Evolutionary conservation across 495 filamentous ascomycete genomes (phyloP).

Genomic region (Penicillium mononematosum): DNA sequence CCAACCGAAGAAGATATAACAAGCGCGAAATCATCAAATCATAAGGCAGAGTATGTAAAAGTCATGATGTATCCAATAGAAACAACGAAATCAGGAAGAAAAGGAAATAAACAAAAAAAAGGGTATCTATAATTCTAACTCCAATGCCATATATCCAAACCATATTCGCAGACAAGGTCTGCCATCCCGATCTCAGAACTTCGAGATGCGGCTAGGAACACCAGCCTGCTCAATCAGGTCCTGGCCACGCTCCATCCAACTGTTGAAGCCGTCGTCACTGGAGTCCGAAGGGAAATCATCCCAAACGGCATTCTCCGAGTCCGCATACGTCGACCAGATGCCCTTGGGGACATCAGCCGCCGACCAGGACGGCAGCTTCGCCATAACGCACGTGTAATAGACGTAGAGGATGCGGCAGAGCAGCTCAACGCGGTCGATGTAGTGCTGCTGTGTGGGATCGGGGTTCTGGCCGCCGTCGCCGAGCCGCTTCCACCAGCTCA

Average conservation of each 20-base stretch:
- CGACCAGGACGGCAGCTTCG: slow-evolving; percentile 49
- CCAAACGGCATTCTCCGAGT: slow-evolving; percentile 44
- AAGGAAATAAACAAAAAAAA: slow-evolving; percentile 23
- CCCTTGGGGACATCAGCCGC: slow-evolving; percentile 42
- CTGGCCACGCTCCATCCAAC: slow-evolving; percentile 42
- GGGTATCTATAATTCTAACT: slow-evolving; percentile 43
- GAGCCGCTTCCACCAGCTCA: slow-evolving; percentile 51
- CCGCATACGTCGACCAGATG: slow-evolving; percentile 46
- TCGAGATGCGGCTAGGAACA: slow-evolving; percentile 37
- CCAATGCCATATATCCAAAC: slow-evolving; percentile 25
- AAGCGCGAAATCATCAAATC: slow-evolving; percentile 24
- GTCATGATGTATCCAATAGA: slow-evolving; percentile 21
- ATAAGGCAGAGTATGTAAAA: slow-evolving; percentile 18
- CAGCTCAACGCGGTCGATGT: slow-evolving; percentile 47
- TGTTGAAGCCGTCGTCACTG: slow-evolving; percentile 42
- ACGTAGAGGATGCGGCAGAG: slow-evolving; percentile 52
- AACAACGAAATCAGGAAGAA: slow-evolving; percentile 8
- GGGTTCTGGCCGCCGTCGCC: slow-evolving; percentile 46
- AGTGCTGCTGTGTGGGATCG: slow-evolving; percentile 45
- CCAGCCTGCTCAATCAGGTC: slow-evolving; percentile 49
- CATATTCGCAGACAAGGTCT: slow-evolving; percentile 14
- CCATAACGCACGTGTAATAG: slow-evolving; percentile 50
- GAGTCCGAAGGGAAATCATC: slow-evolving; percentile 48
- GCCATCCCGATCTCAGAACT: slow-evolving; percentile 12
- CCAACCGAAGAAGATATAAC: slow-evolving; percentile 1